These are phyloP conservation scores for Diophrys appendiculata DNA, from an alignment of 73 alveolate species.

Conservation along the genomic window DNA sequence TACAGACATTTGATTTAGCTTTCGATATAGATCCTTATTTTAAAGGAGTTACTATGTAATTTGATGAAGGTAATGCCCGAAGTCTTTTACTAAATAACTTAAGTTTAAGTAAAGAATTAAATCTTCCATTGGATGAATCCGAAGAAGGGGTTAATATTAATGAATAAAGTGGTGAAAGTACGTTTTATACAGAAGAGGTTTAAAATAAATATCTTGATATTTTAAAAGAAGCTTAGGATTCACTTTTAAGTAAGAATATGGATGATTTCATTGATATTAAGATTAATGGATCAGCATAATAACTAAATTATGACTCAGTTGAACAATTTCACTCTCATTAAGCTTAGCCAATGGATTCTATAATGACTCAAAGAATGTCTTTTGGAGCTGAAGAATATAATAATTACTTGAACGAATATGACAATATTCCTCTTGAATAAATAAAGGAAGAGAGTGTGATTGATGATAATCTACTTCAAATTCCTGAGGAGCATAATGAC, in stretches of 20 bases:
- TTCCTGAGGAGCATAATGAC: neutral
- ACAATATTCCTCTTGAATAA: neutral
- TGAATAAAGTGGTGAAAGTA: neutral
- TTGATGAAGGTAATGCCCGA: constrained; percentile 1
- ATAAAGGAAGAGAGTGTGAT: neutral
- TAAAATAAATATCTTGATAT: neutral
- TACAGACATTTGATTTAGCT: neutral
- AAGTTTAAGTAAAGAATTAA: neutral
- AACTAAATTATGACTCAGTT: neutral
- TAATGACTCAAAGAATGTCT: no score
- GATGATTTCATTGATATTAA: neutral
- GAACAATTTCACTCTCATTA: neutral
- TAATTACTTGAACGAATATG: neutral
- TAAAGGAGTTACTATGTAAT: neutral
- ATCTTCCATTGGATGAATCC: neutral
- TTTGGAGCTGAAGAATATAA: no score
- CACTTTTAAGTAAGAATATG: no score
- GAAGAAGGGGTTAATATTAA: neutral
- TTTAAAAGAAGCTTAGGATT: no score
- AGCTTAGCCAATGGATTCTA: no score
- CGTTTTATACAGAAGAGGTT: neutral
- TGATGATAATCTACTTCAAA: neutral
- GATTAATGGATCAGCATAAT: neutral
- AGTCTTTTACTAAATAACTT: neutral
- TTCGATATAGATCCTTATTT: neutral